Percentiles rank a stretch among this genome's conserved stretches.
phyloP scores from a whole-genome alignment of 164 flowering plant species.

The Vitis riparia region DNA sequence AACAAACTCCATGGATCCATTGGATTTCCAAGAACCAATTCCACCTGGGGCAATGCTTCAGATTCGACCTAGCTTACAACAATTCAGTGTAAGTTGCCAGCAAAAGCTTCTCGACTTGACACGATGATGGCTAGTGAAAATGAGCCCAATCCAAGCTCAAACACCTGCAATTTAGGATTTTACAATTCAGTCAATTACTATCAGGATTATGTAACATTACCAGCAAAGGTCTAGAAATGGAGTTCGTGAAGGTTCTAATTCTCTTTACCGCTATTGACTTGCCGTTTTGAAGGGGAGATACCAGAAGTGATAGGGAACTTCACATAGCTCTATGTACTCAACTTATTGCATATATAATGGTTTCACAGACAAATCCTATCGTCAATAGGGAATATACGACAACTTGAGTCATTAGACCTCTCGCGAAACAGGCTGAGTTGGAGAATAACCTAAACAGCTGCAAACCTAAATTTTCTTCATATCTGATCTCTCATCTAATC shows the following conservation, averaged over 20 bases:
- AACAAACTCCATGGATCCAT: too few relatives aligned
- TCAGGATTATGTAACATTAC: conserved; percentile 40
- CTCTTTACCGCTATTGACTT: conserved; percentile 49
- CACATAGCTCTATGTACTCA: conserved; percentile 39
- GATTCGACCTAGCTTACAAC: conserved; percentile 56
- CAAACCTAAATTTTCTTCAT: too few relatives aligned
- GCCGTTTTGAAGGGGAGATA: conserved; percentile 51
- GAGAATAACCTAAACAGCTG: too few relatives aligned
- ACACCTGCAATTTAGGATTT: conserved; percentile 11
- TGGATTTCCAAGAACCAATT: too few relatives aligned
- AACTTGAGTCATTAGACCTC: conserved; percentile 36
- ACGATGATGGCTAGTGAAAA: conserved; percentile 35
- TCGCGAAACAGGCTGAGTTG: conserved; percentile 18
- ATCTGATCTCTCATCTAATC: conserved; percentile 1
- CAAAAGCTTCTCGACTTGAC: conserved; percentile 21
- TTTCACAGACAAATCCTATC: conserved; percentile 44
- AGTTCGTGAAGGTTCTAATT: conserved; percentile 38
- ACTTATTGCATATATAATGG: conserved; percentile 42
- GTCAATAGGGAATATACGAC: conserved; percentile 32
- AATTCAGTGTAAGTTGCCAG: conserved; percentile 31
- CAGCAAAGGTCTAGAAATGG: conserved; percentile 40
- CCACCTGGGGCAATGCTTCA: conserved; percentile 43
- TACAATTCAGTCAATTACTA: conserved; percentile 20
- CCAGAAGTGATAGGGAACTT: conserved; percentile 46
- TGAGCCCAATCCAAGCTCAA: background rate